A percentile compares a stretch with the other conserved stretches of the same genome.
These are phyloP conservation scores for Mycena haematopus DNA, from an alignment of 768 basidiomycete genomes.

Conservation along the genomic window DNA sequence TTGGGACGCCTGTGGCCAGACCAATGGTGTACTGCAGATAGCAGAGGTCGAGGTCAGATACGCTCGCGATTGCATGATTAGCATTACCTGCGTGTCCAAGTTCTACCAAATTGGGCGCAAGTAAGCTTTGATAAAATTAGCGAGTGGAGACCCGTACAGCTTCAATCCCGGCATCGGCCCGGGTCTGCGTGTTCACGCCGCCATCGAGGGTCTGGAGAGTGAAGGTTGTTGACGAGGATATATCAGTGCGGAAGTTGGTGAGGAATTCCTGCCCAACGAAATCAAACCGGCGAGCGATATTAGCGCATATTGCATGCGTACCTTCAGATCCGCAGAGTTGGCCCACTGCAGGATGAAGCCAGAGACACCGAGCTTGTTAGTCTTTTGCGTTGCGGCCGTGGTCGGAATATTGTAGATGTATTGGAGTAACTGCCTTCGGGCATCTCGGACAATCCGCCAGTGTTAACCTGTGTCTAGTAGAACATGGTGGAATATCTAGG, in stretches of 20 bases:
- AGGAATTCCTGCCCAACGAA: constrained; percentile 32
- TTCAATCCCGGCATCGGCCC: constrained; percentile 39
- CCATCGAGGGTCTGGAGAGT: constrained; percentile 43
- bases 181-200: constrained; percentile 40
- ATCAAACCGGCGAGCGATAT: constrained; percentile 33
- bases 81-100: constrained; percentile 27
- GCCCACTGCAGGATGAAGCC: constrained; percentile 29
- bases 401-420: constrained; percentile 36
- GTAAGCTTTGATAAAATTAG: neutral
- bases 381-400: constrained; percentile 27
- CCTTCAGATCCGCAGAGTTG: constrained; percentile 14
- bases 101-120: constrained; percentile 5
- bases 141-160: constrained; percentile 30
- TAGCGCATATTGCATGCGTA: neutral
- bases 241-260: constrained; percentile 37
- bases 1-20: constrained; percentile 40
- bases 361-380: constrained; percentile 32
- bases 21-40: constrained; percentile 45
- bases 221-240: constrained; percentile 40
- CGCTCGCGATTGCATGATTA: neutral
- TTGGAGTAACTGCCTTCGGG: too few species aligned
- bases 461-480: too few species aligned
- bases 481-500: too few species aligned
- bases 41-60: constrained; percentile 20
- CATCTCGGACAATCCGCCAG: too few species aligned